Evolutionary conservation across 1,284 basidiomycete genomes (phyloP).

Genomic region (Pyrrhoderma noxium): DNA sequence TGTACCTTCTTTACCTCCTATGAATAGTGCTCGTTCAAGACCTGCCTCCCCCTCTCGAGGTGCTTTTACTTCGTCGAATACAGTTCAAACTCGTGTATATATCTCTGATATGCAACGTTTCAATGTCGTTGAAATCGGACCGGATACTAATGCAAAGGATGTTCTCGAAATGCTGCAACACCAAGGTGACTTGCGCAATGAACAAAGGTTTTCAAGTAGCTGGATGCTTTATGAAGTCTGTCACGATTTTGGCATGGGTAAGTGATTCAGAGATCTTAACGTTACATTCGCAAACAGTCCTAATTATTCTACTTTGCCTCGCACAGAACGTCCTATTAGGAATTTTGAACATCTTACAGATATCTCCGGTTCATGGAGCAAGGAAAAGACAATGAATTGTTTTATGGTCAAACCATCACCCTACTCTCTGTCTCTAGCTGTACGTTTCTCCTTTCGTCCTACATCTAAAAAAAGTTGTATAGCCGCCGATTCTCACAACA

Average conservation of each 20-base stretch:
- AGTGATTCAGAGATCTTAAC: conserved; percentile 22
- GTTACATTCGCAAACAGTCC: not conserved
- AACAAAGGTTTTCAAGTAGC: conserved; percentile 42
- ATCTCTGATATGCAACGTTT: conserved; percentile 69
- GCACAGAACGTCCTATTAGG: conserved; percentile 75
- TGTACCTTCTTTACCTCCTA: not conserved
- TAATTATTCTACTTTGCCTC: not conserved
- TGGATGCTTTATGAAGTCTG: conserved; percentile 80
- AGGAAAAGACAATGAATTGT: conserved; percentile 66
- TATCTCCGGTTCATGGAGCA: conserved; percentile 78
- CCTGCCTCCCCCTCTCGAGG: conserved; percentile 22
- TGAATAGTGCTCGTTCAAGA: too few species aligned
- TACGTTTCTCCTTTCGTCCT: conserved; percentile 31
- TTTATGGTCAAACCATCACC: conserved; percentile 71
- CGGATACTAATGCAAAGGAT: conserved; percentile 56
- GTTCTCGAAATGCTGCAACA: conserved; percentile 54
- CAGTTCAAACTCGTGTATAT: conserved; percentile 55
- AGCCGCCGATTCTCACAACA: too few species aligned
- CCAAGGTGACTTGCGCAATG: conserved; percentile 52
- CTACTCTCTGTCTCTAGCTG: conserved; percentile 50
- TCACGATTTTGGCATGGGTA: conserved; percentile 82
- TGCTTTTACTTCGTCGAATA: conserved; percentile 7
- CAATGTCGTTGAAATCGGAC: conserved; percentile 57
- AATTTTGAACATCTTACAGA: conserved; percentile 72
- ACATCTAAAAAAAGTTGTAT: too few species aligned